These are phyloP conservation scores for Chrysosphaeria jannelii DNA, from an alignment of 2,329 filamentous ascomycete genomes.

Conservation along the genomic window DNA sequence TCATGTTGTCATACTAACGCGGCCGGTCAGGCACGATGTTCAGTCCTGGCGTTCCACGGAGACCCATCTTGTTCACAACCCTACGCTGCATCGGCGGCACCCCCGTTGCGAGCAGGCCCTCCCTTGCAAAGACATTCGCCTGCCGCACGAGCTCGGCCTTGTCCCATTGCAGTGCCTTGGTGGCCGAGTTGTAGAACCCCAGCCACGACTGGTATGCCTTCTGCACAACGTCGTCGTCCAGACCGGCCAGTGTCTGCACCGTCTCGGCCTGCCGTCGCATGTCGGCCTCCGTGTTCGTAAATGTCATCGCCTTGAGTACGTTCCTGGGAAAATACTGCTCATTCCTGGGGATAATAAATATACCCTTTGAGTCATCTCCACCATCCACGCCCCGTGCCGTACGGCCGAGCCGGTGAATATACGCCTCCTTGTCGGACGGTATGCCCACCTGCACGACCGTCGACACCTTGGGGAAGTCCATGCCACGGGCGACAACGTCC, in stretches of 20 bases:
- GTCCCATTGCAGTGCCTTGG: slow-evolving; percentile 15
- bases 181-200: slow-evolving; percentile 21
- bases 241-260: slow-evolving; percentile 10
- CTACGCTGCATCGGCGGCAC: slow-evolving; percentile 16
- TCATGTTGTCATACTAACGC: too few species aligned
- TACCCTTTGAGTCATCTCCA: slow-evolving; percentile 25
- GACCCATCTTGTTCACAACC: slow-evolving; percentile 24
- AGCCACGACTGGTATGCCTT: slow-evolving; percentile 26
- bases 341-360: slow-evolving; percentile 21
- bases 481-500: slow-evolving; percentile 39
- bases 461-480: slow-evolving; percentile 42
- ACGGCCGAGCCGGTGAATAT: slow-evolving; percentile 36
- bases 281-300: slow-evolving; percentile 16
- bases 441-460: slow-evolving; percentile 33
- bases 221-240: slow-evolving; percentile 15
- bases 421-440: slow-evolving; percentile 27
- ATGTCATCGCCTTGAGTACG: slow-evolving; percentile 21
- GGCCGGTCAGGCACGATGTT: slow-evolving; percentile 15
- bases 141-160: slow-evolving; percentile 16
- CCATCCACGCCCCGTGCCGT: slow-evolving; percentile 35
- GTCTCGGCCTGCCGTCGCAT: slow-evolving; percentile 14
- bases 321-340: slow-evolving; percentile 20
- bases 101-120: slow-evolving; percentile 16
- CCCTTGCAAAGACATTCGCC: slow-evolving; percentile 18
- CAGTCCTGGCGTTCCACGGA: slow-evolving; percentile 20